These are phyloP conservation scores for Saturnispora sanitii DNA, from an alignment of 805 yeast genomes.

Conservation along the genomic window DNA sequence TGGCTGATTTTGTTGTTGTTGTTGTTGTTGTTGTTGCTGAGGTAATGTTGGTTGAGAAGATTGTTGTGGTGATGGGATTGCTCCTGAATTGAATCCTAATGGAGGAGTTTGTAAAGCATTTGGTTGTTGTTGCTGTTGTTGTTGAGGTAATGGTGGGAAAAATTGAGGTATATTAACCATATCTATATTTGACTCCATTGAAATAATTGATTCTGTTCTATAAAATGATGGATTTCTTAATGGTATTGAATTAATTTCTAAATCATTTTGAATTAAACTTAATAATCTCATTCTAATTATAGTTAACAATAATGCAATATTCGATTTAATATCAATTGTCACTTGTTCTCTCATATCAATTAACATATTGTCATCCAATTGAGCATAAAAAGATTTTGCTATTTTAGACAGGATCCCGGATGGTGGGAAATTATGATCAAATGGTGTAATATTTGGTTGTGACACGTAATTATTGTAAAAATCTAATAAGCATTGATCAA, in stretches of 20 bases:
- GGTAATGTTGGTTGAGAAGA: too few relatives aligned
- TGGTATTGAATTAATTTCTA: conserved; percentile 10
- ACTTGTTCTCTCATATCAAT: conserved; percentile 20
- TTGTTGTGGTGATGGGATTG: too few relatives aligned
- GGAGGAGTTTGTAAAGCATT: too few relatives aligned
- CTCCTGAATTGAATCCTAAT: neutral
- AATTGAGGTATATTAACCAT: conserved; percentile 12
- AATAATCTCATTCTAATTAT: conserved; percentile 27
- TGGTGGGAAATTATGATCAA: conserved; percentile 56
- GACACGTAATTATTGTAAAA: conserved; percentile 39
- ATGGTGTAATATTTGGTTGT: conserved; percentile 60
- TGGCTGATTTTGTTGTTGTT: too few relatives aligned
- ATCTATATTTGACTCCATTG: conserved; percentile 11
- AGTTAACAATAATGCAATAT: conserved; percentile 19
- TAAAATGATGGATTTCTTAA: conserved; percentile 13
- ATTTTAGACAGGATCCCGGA: conserved; percentile 54
- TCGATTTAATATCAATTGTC: conserved; percentile 21
- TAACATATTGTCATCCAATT: conserved; percentile 14
- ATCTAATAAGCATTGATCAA: conserved; percentile 37
- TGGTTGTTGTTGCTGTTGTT: neutral
- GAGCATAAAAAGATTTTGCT: conserved; percentile 38
- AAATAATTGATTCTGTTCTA: conserved; percentile 22
- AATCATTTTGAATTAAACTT: conserved; percentile 22
- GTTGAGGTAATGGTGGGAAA: conserved; percentile 4
- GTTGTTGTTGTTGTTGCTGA: too few relatives aligned